Evolutionary conservation across 2,329 filamentous ascomycete genomes (phyloP).

Genomic region (Aspergillus sp.): DNA sequence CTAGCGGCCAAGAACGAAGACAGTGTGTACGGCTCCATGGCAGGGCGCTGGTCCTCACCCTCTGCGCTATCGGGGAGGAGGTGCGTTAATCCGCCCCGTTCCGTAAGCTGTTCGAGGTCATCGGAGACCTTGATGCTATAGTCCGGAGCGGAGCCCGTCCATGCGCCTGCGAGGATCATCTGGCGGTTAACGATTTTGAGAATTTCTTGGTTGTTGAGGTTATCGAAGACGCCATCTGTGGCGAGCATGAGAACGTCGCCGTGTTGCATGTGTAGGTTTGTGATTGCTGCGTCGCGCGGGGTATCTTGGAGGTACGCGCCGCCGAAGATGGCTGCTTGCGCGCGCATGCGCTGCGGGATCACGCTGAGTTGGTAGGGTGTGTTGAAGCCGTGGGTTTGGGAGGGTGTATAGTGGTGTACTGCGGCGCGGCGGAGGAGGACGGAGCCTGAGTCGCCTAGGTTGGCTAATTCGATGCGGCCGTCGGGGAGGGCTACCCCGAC

Average conservation of each 20-base stretch:
- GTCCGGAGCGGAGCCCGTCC: constrained; percentile 51
- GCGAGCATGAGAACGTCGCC: constrained; percentile 92
- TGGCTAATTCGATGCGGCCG: constrained; percentile 78
- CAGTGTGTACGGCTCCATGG: constrained; percentile 45
- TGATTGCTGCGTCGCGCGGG: constrained; percentile 75
- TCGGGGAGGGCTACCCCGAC: constrained; percentile 69
- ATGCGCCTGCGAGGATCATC: constrained; percentile 70
- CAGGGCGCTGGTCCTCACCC: constrained; percentile 5
- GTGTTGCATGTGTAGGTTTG: constrained; percentile 69
- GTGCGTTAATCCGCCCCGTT: constrained; percentile 37
- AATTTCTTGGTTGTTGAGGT: constrained; percentile 84
- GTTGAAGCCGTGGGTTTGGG: constrained; percentile 96
- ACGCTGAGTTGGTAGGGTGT: constrained; percentile 92
- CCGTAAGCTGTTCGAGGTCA: constrained; percentile 50
- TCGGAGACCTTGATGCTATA: constrained; percentile 58
- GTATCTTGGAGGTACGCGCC: constrained; percentile 73
- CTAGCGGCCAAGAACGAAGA: constrained; percentile 73
- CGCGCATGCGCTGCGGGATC: constrained; percentile 70
- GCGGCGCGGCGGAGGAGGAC: constrained; percentile 78
- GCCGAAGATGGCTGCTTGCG: constrained; percentile 76
- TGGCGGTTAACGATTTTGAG: constrained; percentile 68
- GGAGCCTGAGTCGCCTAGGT: constrained; percentile 92
- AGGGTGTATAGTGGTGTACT: constrained; percentile 72
- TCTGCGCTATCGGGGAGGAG: constrained; percentile 9
- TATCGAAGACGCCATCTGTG: constrained; percentile 94